Evolutionary conservation across 805 yeast species (phyloP).

Genomic region (Kodamaea jinghongensis): DNA sequence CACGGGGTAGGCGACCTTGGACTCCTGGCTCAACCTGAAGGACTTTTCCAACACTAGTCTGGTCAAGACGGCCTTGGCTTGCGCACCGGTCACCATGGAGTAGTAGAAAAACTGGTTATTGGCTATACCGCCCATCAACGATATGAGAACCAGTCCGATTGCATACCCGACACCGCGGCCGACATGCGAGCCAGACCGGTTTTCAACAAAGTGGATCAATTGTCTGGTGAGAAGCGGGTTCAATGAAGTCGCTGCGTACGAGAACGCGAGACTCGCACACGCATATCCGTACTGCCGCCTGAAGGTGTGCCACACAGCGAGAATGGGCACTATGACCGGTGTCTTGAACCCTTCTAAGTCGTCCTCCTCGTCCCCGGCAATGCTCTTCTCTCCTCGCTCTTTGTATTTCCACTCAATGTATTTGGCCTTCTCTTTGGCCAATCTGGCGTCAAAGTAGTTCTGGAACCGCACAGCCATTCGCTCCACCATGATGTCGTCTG

Average conservation of each 20-base stretch:
- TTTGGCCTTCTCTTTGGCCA: conserved; percentile 13
- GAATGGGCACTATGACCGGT: conserved; percentile 16
- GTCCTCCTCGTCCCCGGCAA: conserved; percentile 18
- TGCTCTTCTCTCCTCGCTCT: conserved; percentile 18
- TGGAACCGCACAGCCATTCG: conserved; percentile 27
- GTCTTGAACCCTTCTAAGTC: conserved; percentile 17
- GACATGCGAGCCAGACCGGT: conserved; percentile 27
- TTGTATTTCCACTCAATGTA: conserved; percentile 25
- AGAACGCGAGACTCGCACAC: conserved; percentile 19
- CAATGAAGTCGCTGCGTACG: conserved; percentile 25
- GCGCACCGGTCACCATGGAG: conserved; percentile 27
- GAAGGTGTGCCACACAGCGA: conserved; percentile 26
- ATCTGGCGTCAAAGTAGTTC: conserved; percentile 12
- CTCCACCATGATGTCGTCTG: conserved; percentile 28
- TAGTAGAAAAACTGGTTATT: conserved; percentile 23
- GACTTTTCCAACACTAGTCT: conserved; percentile 23
- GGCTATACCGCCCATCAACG: conserved; percentile 21
- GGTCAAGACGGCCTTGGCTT: conserved; percentile 24
- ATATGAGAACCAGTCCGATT: conserved; percentile 30
- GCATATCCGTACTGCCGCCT: conserved; percentile 25
- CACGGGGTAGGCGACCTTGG: conserved; percentile 20
- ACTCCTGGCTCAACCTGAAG: conserved; percentile 17
- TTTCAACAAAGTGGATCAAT: conserved; percentile 36
- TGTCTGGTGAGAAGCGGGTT: conserved; percentile 37
- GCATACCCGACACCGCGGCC: conserved; percentile 43